A percentile compares a stretch with the other conserved stretches of the same genome.
Evolutionary conservation across 1,139 yeast species (phyloP).

Genomic region (Yamadazyma blattariae): DNA sequence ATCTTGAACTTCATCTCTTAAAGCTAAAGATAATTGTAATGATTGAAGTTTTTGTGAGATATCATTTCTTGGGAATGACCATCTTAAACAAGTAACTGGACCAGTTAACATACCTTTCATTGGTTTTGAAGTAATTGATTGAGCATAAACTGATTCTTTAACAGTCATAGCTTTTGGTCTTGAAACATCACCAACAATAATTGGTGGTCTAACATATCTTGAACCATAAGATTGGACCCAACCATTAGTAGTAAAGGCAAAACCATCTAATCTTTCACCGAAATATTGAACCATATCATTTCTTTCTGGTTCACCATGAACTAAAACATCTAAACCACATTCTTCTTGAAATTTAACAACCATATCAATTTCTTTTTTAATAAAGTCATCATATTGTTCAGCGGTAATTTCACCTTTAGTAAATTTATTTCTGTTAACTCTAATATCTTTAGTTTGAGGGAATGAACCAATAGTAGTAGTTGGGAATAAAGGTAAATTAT

Average conservation of each 20-base stretch:
- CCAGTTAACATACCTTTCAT: constrained; percentile 99
- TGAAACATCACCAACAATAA: constrained; percentile 97
- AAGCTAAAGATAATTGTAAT: constrained; percentile 94
- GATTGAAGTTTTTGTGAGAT: constrained; percentile 93
- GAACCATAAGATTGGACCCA: constrained; percentile 99
- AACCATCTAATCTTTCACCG: constrained; percentile 98
- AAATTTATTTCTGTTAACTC: constrained; percentile 97
- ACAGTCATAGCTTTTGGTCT: constrained; percentile 99
- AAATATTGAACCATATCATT: constrained; percentile 99
- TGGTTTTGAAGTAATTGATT: constrained; percentile 91
- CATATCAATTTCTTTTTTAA: constrained; percentile 91
- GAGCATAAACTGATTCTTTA: constrained; percentile 98
- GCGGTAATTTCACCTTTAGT: constrained; percentile 93
- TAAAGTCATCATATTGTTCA: constrained; percentile 93
- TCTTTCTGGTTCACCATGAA: constrained; percentile 99
- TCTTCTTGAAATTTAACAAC: constrained; percentile 99
- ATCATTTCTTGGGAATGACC: constrained; percentile 99
- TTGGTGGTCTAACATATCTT: constrained; percentile 99
- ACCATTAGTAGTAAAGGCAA: constrained; percentile 97
- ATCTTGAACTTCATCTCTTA: constrained; percentile 97
- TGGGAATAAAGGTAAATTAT: constrained; percentile 97
- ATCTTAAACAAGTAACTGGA: constrained; percentile 98
- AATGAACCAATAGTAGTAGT: constrained; percentile 99
- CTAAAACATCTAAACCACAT: constrained; percentile 94
- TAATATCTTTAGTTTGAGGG: constrained; percentile 99